Evolutionary conservation across 352 stramenopile genomes (phyloP), one percentile per base, ranked within the genome.

Genomic region (Phytopythium cucurbitacearum): DNA sequence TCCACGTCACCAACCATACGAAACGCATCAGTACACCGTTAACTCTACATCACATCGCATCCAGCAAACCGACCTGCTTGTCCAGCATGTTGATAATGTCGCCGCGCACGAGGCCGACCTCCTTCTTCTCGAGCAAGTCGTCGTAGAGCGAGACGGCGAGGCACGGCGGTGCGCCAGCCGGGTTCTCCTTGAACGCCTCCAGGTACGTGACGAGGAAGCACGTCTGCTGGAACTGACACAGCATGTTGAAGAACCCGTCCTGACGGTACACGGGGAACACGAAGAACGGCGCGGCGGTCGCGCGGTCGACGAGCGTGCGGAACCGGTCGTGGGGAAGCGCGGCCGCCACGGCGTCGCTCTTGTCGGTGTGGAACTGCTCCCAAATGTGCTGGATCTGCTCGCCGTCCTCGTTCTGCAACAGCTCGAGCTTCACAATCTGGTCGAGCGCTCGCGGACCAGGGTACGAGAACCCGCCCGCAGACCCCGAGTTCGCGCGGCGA

Each of bases 221-320:
- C 59, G 83, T 91, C 59, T 92, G 82, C 67, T 94, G 86, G 70
- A 92, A 94, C 65, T 96, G 86, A 48, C 78, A 91, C 51, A 96
- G 50, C 78, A 96, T 88, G 56, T 89, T 94, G 72, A 96, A 94
- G 53, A 88, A 94, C 2, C 85, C 85, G 0, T 81, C 75, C 53
- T 94, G 71, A 51, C 85, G 85, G 43, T 89, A 89, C 48, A 96
- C 86, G 3, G 86, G 86, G 45, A 94, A 82, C 36, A 96, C 62
- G 50, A 91, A 93, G 62, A 77, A 91, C 3, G 83, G 82, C 15
- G 81, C 80, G 5, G 60, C 53, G 32, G 67, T 62, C 0, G 79
- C 81, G 16, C 85, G 81, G 45, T 71, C 57, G 42, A 76, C 66
- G 5, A 94, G 56, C 7, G 50, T 40, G 28, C 75, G 60, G 52